A percentile compares a stretch with the other conserved stretches of the same genome.
Conservation (phyloP, 306 rosid genomes). For the Lathyrus oleraceus region DNA sequence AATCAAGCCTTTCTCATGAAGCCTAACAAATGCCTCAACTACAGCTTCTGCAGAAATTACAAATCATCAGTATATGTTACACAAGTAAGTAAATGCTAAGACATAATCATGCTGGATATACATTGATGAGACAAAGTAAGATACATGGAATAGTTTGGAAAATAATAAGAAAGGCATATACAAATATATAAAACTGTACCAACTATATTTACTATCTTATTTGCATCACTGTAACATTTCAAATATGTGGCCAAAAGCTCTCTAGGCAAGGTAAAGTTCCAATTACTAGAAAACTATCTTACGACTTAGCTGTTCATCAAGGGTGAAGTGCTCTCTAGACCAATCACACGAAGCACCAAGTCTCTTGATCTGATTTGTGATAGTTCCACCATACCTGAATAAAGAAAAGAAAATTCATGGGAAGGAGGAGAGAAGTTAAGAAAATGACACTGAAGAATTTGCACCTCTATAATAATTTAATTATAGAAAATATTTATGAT, state of each 20-base stretch:
- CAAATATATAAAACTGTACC: not conserved
- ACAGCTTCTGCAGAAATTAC: conserved; percentile 77
- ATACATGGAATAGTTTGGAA: not conserved
- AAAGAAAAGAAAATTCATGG: conserved; percentile 24
- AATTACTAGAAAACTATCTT: conserved; percentile 67
- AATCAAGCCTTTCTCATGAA: conserved; percentile 92
- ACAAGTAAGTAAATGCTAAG: conserved; percentile 23
- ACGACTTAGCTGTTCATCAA: conserved; percentile 99
- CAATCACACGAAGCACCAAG: conserved; percentile 99
- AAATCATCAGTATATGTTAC: conserved; percentile 43
- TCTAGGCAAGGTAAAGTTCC: conserved; percentile 39
- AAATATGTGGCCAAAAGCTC: conserved; percentile 16
- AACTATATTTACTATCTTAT: conserved; percentile 23
- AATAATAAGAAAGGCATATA: not conserved
- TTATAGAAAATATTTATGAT: conserved; percentile 9
- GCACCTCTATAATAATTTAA: conserved; percentile 19
- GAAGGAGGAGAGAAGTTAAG: conserved; percentile 24
- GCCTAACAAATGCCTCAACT: conserved; percentile 91
- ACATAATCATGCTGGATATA: not conserved
- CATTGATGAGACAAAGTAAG: conserved; percentile 23
- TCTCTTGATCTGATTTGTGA: conserved; percentile 93
- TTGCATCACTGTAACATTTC: conserved; percentile 18
- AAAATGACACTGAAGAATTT: conserved; percentile 6
- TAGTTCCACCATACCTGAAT: conserved; percentile 89
- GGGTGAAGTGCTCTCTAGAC: conserved; percentile 93